Conservation (phyloP, 495 filamentous ascomycete species). For the Hypoxylon cercidicola region DNA sequence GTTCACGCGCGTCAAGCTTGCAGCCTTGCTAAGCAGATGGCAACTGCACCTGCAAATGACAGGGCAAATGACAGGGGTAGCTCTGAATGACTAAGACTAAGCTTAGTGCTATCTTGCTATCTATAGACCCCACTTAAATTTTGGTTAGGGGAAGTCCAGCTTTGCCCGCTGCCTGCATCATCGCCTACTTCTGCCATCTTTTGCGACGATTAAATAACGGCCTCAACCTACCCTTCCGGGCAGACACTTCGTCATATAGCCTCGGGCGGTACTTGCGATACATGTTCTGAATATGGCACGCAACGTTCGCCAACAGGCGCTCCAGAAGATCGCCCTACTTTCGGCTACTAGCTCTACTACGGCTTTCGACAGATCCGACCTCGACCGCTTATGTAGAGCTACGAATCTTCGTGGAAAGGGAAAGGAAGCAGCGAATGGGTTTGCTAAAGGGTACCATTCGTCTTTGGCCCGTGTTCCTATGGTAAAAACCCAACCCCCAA, state of each 20-base stretch:
- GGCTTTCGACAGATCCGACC: slow-evolving; percentile 69
- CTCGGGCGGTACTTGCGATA: slow-evolving; percentile 9
- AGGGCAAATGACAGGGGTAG: slow-evolving; percentile 42
- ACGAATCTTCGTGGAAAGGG: slow-evolving; percentile 53
- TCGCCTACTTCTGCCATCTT: slow-evolving; percentile 23
- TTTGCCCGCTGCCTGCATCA: slow-evolving; percentile 18
- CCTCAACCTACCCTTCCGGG: no score
- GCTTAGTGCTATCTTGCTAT: background rate
- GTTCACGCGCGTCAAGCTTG: slow-evolving; percentile 59
- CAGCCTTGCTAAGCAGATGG: slow-evolving; percentile 51
- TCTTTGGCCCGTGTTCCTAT: slow-evolving; percentile 60
- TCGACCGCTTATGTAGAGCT: slow-evolving; percentile 69
- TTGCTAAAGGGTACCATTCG: slow-evolving; percentile 29
- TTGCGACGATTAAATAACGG: slow-evolving; percentile 16
- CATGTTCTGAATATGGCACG: slow-evolving; percentile 51
- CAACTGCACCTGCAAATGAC: slow-evolving; percentile 1
- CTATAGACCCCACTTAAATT: slow-evolving; percentile 15
- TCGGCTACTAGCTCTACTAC: slow-evolving; percentile 62
- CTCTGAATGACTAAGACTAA: slow-evolving; percentile 39
- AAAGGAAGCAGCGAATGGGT: slow-evolving; percentile 50
- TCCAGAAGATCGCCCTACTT: slow-evolving; percentile 76
- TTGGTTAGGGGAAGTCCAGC: slow-evolving; percentile 20
- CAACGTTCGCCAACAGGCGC: slow-evolving; percentile 69
- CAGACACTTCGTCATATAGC: background rate
- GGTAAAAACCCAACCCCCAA: slow-evolving; percentile 50